phyloP scores from a whole-genome alignment of 768 basidiomycete genomes.

The Pulveroboletus sp. region DNA sequence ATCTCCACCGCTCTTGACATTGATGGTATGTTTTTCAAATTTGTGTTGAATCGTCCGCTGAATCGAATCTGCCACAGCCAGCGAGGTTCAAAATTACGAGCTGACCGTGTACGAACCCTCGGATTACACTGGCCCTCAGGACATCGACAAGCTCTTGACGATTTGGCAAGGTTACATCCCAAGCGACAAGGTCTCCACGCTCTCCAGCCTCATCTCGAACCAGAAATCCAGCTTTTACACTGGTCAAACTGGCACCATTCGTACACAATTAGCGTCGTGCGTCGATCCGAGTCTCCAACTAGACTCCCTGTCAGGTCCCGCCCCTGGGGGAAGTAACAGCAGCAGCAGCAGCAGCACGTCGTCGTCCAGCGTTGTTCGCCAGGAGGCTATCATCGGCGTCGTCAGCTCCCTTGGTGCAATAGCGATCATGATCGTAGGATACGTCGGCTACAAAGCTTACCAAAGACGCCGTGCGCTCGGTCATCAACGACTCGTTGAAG shows the following conservation, averaged over 20 bases:
- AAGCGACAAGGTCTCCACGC: conserved; percentile 44
- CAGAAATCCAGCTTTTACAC: conserved; percentile 64
- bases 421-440: conserved; percentile 65
- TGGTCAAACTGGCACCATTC: conserved; percentile 40
- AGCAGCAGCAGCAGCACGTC: conserved; percentile 14
- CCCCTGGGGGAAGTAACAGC: conserved; percentile 20
- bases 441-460: conserved; percentile 66
- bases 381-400: conserved; percentile 90
- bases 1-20: conserved; percentile 45
- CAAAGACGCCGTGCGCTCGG: conserved; percentile 64
- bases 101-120: conserved; percentile 68
- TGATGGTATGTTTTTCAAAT: conserved; percentile 30
- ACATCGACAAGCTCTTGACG: conserved; percentile 56
- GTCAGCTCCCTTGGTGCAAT: conserved; percentile 79
- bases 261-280: conserved; percentile 55
- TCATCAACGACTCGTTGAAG: conserved; percentile 70
- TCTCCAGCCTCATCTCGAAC: conserved; percentile 63
- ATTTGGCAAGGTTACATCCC: conserved; percentile 74
- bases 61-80: conserved; percentile 32
- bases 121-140: conserved; percentile 45
- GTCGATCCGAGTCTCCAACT: conserved; percentile 69
- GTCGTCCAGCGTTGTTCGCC: conserved; percentile 39
- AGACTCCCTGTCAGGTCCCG: conserved; percentile 41
- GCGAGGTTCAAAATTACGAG: conserved; percentile 46
- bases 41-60: conserved; percentile 13